Evolutionary conservation across 805 yeast species (phyloP), one percentile per base, ranked within the genome.

Genomic region (Candida morakotiae): DNA sequence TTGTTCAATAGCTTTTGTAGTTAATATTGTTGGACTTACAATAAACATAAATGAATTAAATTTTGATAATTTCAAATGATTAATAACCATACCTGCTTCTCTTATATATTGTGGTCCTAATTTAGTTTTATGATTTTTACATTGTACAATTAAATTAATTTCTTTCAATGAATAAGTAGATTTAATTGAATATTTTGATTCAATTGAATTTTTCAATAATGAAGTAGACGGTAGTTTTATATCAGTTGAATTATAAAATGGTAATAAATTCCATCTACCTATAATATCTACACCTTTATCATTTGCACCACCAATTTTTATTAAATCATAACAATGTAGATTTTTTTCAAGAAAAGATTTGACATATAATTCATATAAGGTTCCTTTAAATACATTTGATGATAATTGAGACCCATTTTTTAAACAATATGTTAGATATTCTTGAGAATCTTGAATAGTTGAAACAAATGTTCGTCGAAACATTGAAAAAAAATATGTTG

Each of bases 241-340:
- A 5, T 26, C 9, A 13, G 39, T 35, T 15, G 37, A 17, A 18
- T 51, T 23, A 42, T 49, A 49, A 49, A 52, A 51, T 28, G 43
- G 47, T 19, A 46, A 38, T 32, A 69, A 52, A 37, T 71, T 56
- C 82, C 83, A 77, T 28, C 59, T 59, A 0, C 81, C 82, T 15
- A 71, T 49, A 4, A 79, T 50, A 48, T 79, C 84, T 3, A 78
- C 58, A 0, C 84, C 84, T 36, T 70, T 64, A 45, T 79, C 84
- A 34, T 69, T 67, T 1, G 77, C 61, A 1, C 83, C 81, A 1
- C 84, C 84, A 27, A 63, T 67, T 28, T 74, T 69, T 1, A 60
- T 42, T 31, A 76, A 39, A 23, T 62, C 50, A 11, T 49, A 46
- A 30, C 74, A 60, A 14, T 62, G 52, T 18, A 76, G 58, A n/a